A percentile compares a stretch with the other conserved stretches of the same genome.
These are phyloP conservation scores for Citrus mangshanensis DNA, from an alignment of 345 rosid species.

Conservation along the genomic window DNA sequence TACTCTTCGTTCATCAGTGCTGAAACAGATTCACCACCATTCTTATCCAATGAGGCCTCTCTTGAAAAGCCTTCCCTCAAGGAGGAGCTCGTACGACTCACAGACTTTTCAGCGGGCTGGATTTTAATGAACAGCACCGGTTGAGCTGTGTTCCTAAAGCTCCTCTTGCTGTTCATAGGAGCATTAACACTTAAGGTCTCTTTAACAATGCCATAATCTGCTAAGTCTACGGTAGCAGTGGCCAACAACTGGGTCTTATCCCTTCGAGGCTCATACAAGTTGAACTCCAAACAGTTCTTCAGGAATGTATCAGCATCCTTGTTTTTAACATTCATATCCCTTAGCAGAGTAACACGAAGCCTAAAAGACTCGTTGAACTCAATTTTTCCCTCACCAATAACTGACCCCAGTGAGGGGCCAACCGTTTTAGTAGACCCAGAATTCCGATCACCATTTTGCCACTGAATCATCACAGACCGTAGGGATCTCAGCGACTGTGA, in stretches of 20 bases:
- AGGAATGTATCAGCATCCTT: slow-evolving; percentile 50
- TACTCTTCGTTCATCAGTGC: slow-evolving; percentile 74
- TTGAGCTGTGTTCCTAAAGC: slow-evolving; percentile 64
- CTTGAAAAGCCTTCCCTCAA: slow-evolving; percentile 35
- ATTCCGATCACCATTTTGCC: slow-evolving; percentile 80
- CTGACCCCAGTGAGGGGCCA: slow-evolving; percentile 72
- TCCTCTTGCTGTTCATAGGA: slow-evolving; percentile 75
- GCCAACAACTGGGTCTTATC: slow-evolving; percentile 83
- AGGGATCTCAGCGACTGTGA: slow-evolving; percentile 83
- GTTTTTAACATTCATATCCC: slow-evolving; percentile 55
- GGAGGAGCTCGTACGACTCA: slow-evolving; percentile 35
- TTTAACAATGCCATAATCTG: slow-evolving; percentile 66
- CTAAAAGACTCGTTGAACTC: slow-evolving; percentile 77
- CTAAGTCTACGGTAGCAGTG: slow-evolving; percentile 68
- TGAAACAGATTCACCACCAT: slow-evolving; percentile 65
- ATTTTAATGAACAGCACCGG: slow-evolving; percentile 64
- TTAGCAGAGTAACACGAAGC: slow-evolving; percentile 61
- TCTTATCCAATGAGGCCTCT: slow-evolving; percentile 37
- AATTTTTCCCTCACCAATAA: slow-evolving; percentile 76
- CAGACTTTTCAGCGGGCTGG: slow-evolving; percentile 43
- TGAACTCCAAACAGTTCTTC: slow-evolving; percentile 67
- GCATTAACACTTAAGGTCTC: slow-evolving; percentile 45
- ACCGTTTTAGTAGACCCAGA: slow-evolving; percentile 67
- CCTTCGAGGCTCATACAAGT: slow-evolving; percentile 85
- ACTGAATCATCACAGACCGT: slow-evolving; percentile 78